Evolutionary conservation across 2,329 filamentous ascomycete species (phyloP), one percentile per base, ranked within the genome.

Genomic region (Bertia moriformis): DNA sequence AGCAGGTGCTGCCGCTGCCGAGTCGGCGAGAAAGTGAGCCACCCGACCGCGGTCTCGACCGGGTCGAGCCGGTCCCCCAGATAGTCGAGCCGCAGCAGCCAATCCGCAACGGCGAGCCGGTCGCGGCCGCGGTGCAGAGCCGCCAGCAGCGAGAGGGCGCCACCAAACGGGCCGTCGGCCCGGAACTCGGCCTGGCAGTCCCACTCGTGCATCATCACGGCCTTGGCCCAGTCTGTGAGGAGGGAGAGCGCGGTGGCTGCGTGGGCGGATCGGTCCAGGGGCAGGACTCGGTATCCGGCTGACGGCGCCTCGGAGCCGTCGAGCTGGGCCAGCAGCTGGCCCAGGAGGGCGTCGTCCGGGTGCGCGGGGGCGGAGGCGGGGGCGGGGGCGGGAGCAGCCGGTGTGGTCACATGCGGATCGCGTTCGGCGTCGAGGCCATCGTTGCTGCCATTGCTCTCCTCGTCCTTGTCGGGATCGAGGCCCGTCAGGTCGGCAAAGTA

Each of bases 151-250:
- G 78, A 74, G 30, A 95, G 60, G 4, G 86, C 85, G 39, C 84
- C 82, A 13, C 84, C 83, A 44, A 87, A 79, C 13, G 81, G 67
- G 19, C 79, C 75, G 49, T 82, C 78, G 40, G 72, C 76, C 2
- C 74, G 65, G 39, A 93, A 70, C 33, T 78, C 71, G 1, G 83
- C 71, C 40, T 73, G 73, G 0, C 85, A 83, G 50, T 89, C 72
- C 88, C 88, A 95, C 44, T 84, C 76, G 40, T 78, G 74, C 35
- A 93, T 59, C 50, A 94, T 71, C 1, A 91, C 69, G 0, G 79
- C 77, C 42, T 82, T 69, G 15, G 81, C 71, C 81, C 80, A 87
- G 49, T 86, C 81, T 18, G 86, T 57, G 4, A 74, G 59, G 14
- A 76, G 53, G 10, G 67, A 71, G 4, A 69, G 71, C 14, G 71